These are phyloP conservation scores for Globisporangium ultimum DNA, from an alignment of 352 stramenopile genomes.

Conservation along the genomic window DNA sequence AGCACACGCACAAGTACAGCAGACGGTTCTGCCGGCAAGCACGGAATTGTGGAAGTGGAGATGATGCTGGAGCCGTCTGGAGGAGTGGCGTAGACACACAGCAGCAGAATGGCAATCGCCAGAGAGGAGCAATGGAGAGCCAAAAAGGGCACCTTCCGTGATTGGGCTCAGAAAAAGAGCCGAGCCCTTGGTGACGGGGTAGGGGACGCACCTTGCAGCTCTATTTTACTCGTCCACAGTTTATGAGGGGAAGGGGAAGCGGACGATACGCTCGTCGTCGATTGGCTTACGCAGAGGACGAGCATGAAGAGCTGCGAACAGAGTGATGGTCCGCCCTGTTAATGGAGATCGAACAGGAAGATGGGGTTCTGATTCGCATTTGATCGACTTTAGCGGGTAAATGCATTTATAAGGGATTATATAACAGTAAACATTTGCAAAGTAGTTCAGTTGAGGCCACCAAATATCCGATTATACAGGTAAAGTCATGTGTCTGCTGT, in stretches of 20 bases:
- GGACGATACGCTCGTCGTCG: neutral
- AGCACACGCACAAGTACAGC: no score
- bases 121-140: neutral
- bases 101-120: neutral
- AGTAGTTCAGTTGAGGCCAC: no score
- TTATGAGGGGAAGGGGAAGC: neutral
- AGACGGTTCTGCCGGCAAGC: neutral
- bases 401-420: neutral
- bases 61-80: neutral
- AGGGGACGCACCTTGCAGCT: neutral
- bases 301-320: neutral
- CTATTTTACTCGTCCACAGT: neutral
- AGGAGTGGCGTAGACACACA: neutral
- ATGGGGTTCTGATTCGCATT: neutral
- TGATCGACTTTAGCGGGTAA: neutral
- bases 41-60: neutral
- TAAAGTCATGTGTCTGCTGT: no score
- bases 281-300: neutral
- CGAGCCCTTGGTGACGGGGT: neutral
- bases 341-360: neutral
- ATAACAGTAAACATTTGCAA: neutral
- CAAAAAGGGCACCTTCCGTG: neutral
- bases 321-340: neutral
- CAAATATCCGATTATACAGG: no score
- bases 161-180: neutral